Percentiles rank a stretch among this genome's conserved stretches.
Conservation (phyloP, 345 rosid genomes). For the Eucalyptus victrix region DNA sequence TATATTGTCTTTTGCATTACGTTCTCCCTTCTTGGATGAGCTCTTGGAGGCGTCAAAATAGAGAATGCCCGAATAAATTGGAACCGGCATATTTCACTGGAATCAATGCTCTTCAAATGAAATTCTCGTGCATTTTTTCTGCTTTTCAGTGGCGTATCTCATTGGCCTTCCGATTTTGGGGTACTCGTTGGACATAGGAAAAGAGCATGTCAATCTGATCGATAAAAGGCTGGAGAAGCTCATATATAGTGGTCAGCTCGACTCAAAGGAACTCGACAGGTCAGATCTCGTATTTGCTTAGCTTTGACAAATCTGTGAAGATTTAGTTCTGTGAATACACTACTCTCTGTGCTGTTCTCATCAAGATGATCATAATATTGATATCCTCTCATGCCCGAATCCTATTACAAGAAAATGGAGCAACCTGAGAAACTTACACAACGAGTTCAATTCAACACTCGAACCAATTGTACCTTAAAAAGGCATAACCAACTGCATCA, state of each 20-base stretch:
- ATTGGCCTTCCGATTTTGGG: constrained; percentile 86
- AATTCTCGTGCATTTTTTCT: not conserved
- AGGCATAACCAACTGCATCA: not conserved
- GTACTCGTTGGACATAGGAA: constrained; percentile 85
- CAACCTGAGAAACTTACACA: not conserved
- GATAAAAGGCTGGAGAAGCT: constrained; percentile 69
- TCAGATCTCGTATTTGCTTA: not conserved
- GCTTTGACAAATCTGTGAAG: not conserved
- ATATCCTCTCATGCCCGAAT: not conserved
- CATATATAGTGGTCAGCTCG: constrained; percentile 89
- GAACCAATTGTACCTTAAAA: not conserved
- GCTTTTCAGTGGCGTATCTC: constrained; percentile 58
- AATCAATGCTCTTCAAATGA: not conserved
- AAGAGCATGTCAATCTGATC: constrained; percentile 87
- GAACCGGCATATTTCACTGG: not conserved
- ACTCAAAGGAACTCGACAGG: constrained; percentile 82
- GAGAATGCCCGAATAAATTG: not conserved
- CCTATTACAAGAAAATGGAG: not conserved
- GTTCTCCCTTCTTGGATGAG: not conserved
- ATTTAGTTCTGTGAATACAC: not conserved
- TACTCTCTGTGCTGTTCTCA: not conserved
- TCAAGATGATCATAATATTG: not conserved
- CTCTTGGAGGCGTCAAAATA: not conserved
- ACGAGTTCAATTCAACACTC: not conserved
- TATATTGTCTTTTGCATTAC: not conserved